A percentile compares a stretch with the other conserved stretches of the same genome.
Evolutionary conservation across 805 yeast genomes (phyloP).

Genomic region (Priceomyces carsonii): DNA sequence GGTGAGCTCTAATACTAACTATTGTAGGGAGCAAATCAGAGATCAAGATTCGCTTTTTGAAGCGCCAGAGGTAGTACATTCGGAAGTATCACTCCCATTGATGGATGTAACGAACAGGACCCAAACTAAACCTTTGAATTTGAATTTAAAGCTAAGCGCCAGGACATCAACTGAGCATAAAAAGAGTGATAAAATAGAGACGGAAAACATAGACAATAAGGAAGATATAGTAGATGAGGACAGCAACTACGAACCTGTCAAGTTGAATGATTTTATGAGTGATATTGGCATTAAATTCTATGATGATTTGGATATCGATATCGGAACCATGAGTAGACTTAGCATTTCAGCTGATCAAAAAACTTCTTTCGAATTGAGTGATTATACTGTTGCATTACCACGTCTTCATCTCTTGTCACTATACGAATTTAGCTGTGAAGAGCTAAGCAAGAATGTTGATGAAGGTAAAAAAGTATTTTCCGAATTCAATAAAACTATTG

Average conservation of each 20-base stretch:
- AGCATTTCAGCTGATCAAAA: constrained; percentile 17
- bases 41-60: no score
- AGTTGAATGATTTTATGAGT: constrained; percentile 37
- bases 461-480: constrained; percentile 51
- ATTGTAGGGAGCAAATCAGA: no score
- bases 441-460: constrained; percentile 49
- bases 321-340: constrained; percentile 22
- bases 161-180: no score
- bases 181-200: no score
- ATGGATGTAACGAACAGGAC: no score
- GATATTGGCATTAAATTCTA: constrained; percentile 45
- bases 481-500: constrained; percentile 47
- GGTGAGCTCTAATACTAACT: no score
- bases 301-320: constrained; percentile 45
- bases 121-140: no score
- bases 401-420: constrained; percentile 47
- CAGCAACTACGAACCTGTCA: constrained; percentile 30
- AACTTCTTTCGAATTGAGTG: constrained; percentile 21
- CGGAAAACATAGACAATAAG: constrained; percentile 8
- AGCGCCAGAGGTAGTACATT: no score
- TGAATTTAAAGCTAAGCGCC: no score
- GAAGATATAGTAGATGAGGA: constrained; percentile 19
- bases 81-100: no score
- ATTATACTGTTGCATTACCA: constrained; percentile 39
- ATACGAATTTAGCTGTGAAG: constrained; percentile 55